Evolutionary conservation across 495 filamentous ascomycete genomes (phyloP).

Genomic region (Pseudevernia furfuracea): DNA sequence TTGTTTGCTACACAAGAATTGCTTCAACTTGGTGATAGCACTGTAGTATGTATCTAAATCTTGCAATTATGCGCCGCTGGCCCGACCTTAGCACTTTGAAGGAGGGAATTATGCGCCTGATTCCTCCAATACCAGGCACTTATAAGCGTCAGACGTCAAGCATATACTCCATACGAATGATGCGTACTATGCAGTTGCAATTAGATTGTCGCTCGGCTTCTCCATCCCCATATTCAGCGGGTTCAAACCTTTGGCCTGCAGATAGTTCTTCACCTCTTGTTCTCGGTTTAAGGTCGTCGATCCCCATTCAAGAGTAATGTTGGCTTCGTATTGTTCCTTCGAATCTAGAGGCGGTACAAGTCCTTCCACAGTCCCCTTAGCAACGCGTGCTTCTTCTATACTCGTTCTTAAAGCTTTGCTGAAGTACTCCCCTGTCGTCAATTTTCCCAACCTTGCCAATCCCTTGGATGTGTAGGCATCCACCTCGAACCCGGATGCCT

Average conservation of each 20-base stretch:
- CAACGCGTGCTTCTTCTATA: constrained; percentile 18
- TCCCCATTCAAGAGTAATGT: background rate
- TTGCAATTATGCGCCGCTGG: background rate
- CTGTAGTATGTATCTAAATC: background rate
- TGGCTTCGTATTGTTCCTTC: background rate
- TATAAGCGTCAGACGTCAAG: background rate
- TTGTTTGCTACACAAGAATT: background rate
- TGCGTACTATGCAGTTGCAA: background rate
- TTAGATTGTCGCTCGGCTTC: background rate
- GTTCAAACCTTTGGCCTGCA: background rate
- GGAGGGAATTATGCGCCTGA: no score
- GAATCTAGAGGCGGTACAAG: background rate
- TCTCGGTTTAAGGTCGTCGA: background rate
- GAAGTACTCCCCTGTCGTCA: constrained; percentile 37
- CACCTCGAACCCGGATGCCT: constrained; percentile 34
- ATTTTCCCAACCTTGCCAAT: constrained; percentile 35
- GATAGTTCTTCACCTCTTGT: background rate
- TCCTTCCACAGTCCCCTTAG: background rate
- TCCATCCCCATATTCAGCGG: background rate
- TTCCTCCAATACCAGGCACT: background rate
- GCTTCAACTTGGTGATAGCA: no score
- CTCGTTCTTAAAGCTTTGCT: constrained; percentile 37
- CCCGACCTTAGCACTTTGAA: background rate
- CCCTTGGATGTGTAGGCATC: constrained; percentile 37
- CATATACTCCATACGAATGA: background rate